Evolutionary conservation across 139 green algal species (phyloP).

Genomic region (Edaphochlamys debaryana): DNA sequence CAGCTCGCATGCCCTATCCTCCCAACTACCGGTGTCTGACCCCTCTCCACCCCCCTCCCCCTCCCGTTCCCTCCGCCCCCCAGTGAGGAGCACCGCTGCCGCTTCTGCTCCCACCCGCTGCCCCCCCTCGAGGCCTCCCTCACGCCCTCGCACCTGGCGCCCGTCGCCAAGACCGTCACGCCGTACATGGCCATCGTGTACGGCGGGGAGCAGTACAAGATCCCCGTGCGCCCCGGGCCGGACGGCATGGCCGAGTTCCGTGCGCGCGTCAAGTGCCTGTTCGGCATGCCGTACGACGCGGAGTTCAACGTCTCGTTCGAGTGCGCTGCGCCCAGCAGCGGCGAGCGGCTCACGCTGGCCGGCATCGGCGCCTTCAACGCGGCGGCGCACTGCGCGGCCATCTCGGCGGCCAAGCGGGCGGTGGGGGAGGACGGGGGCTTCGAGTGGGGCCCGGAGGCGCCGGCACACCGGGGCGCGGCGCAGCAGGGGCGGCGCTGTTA

Average conservation of each 20-base stretch:
- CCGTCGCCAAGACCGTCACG: neutral
- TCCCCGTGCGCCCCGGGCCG: slow-evolving; percentile 26
- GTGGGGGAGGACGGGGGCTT: slow-evolving; percentile 17
- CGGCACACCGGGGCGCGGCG: too few species aligned
- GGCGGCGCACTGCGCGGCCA: neutral
- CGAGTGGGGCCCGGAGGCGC: too few species aligned
- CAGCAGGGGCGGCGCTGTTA: too few species aligned
- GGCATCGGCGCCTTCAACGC: slow-evolving; percentile 22
- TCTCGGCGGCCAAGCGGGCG: slow-evolving; percentile 21
- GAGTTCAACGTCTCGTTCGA: slow-evolving; percentile 34
- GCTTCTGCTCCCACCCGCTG: neutral
- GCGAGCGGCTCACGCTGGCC: neutral
- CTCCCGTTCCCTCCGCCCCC: too few species aligned
- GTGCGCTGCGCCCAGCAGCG: slow-evolving; percentile 1
- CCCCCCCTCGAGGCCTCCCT: neutral
- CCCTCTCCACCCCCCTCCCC: too few species aligned
- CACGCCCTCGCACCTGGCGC: neutral
- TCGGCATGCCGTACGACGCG: slow-evolving; percentile 15
- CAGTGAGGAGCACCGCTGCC: neutral
- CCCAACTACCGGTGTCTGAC: too few species aligned
- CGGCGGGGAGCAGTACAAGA: slow-evolving; percentile 20
- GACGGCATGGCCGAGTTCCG: slow-evolving; percentile 44
- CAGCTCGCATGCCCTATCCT: too few species aligned
- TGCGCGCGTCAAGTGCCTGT: slow-evolving; percentile 40
- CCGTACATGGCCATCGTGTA: slow-evolving; percentile 27